Conservation (phyloP, 2,329 filamentous ascomycete genomes). For the Nigrospora sphaerica region DNA sequence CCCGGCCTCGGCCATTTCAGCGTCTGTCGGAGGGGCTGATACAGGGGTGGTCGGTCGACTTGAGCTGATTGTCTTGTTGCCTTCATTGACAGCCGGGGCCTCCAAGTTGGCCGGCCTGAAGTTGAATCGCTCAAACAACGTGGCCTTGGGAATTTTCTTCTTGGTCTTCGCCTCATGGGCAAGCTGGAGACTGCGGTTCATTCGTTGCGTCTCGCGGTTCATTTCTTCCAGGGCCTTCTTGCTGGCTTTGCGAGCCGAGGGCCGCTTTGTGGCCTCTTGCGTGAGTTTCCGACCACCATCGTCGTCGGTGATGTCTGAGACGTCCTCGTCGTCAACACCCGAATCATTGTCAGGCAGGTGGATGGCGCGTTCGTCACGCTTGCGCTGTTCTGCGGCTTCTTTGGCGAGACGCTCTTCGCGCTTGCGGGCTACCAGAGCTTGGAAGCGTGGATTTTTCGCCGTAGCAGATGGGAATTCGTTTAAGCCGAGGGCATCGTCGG, state of each 20-base stretch:
- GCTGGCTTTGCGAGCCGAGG: conserved; percentile 73
- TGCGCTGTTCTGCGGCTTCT: conserved; percentile 51
- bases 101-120: conserved; percentile 42
- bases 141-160: conserved; percentile 81
- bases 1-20: conserved; percentile 42
- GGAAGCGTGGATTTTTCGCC: conserved; percentile 52
- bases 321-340: conserved; percentile 46
- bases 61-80: conserved; percentile 41
- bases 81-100: conserved; percentile 9
- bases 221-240: conserved; percentile 95
- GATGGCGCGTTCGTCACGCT: conserved; percentile 36
- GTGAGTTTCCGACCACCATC: conserved; percentile 60
- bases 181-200: conserved; percentile 85
- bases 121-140: conserved; percentile 79
- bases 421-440: conserved; percentile 67
- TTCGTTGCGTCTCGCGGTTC: conserved; percentile 86
- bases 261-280: conserved; percentile 53
- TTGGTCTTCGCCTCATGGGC: conserved; percentile 83
- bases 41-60: conserved; percentile 43
- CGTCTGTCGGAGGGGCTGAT: conserved; percentile 38
- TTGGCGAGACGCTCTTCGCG: conserved; percentile 61
- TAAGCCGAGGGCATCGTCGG: conserved; percentile 34
- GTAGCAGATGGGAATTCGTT: conserved; percentile 35
- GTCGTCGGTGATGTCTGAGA: conserved; percentile 52
- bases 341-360: conserved; percentile 23